Percentiles rank a stretch among this genome's conserved stretches.
Evolutionary conservation across 1,284 basidiomycete genomes (phyloP).

Genomic region (Malassezia restricta): DNA sequence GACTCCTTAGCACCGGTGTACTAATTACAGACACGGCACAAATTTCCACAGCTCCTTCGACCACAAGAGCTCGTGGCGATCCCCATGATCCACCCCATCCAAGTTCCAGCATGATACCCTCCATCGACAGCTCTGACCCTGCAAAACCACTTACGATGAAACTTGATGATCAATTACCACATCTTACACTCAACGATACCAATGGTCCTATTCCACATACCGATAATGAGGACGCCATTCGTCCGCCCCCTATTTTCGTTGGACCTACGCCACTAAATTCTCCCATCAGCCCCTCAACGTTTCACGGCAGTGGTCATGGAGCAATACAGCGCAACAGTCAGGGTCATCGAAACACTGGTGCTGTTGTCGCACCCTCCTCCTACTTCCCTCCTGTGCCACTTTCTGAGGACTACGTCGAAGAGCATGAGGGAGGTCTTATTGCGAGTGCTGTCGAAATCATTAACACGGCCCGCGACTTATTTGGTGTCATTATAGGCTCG

Average conservation of each 20-base stretch:
- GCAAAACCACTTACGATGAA: too few species aligned
- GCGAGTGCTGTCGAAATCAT: slow-evolving; percentile 42
- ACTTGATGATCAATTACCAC: too few species aligned
- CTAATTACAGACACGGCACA: too few species aligned
- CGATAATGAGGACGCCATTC: background rate
- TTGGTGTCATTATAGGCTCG: slow-evolving; percentile 27
- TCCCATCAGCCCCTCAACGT: slow-evolving; percentile 17
- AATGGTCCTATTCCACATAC: too few species aligned
- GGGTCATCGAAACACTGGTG: slow-evolving; percentile 16
- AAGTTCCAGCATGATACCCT: too few species aligned
- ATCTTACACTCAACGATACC: too few species aligned
- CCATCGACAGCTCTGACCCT: too few species aligned
- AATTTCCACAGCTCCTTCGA: too few species aligned
- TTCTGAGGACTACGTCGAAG: slow-evolving; percentile 42
- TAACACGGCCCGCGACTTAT: slow-evolving; percentile 41
- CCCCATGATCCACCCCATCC: too few species aligned
- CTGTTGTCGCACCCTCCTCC: slow-evolving; percentile 33
- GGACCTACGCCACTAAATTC: slow-evolving; percentile 43
- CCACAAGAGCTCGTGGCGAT: too few species aligned
- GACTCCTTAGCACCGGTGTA: too few species aligned
- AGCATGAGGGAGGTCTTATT: slow-evolving; percentile 35
- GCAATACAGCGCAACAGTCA: background rate
- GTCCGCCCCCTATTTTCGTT: slow-evolving; percentile 1
- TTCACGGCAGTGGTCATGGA: background rate
- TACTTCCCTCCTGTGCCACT: slow-evolving; percentile 35